Conservation (phyloP, 495 filamentous ascomycete genomes). For the Schizothecium vesticola region DNA sequence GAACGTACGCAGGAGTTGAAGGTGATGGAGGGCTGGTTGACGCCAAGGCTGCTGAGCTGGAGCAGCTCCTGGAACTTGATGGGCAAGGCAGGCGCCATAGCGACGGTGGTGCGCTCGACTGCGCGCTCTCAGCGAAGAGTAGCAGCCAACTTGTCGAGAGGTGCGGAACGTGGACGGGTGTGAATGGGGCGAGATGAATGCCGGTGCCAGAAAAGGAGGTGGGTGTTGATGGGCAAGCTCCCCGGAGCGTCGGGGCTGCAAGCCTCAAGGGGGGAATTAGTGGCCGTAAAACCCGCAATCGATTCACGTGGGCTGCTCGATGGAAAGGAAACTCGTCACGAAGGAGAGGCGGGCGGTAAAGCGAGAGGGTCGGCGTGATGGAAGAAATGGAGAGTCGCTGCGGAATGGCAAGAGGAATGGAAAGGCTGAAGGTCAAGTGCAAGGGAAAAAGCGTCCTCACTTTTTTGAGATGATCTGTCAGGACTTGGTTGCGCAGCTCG, state of each 20-base stretch:
- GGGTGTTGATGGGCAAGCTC: slow-evolving; percentile 19
- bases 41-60: slow-evolving; percentile 73
- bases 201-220: slow-evolving; percentile 18
- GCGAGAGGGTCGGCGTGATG: slow-evolving; percentile 4
- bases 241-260: background rate
- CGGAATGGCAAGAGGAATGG: slow-evolving; percentile 3
- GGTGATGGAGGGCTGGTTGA: slow-evolving; percentile 83
- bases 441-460: slow-evolving; percentile 15
- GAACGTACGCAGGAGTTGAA: slow-evolving; percentile 92
- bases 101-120: slow-evolving; percentile 30
- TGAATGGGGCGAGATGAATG: slow-evolving; percentile 10
- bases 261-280: slow-evolving; percentile 5
- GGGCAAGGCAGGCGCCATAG: slow-evolving; percentile 55
- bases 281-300: slow-evolving; percentile 8
- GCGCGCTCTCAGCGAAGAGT: slow-evolving; percentile 25
- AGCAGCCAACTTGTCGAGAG: slow-evolving; percentile 34
- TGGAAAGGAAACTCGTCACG: slow-evolving; percentile 16
- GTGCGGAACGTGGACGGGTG: slow-evolving; percentile 13
- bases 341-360: slow-evolving; percentile 4
- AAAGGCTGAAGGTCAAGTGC: slow-evolving; percentile 7
- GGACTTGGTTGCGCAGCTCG: slow-evolving; percentile 12
- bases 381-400: slow-evolving; percentile 6
- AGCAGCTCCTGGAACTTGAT: slow-evolving; percentile 95
- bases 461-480: slow-evolving; percentile 32
- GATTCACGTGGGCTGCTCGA: slow-evolving; percentile 11